phyloP scores from a whole-genome alignment of 208 protist species.

The Wallacemonas sp. region DNA sequence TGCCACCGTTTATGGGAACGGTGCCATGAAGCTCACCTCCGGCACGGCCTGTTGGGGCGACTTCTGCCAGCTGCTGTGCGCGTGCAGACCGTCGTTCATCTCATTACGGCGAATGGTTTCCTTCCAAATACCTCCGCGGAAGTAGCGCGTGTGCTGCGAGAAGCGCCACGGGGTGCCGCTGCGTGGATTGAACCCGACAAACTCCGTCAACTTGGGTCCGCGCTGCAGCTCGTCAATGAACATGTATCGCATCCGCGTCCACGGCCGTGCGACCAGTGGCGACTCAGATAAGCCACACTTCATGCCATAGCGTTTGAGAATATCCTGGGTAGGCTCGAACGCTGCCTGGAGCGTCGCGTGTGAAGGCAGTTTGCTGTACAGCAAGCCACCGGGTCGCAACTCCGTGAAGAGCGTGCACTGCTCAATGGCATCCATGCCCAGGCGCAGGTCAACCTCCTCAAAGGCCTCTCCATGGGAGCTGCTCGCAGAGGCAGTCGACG shows the following conservation, averaged over 20 bases:
- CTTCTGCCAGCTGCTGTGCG: slow-evolving; percentile 89
- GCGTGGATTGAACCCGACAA: slow-evolving; percentile 87
- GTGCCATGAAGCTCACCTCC: slow-evolving; percentile 77
- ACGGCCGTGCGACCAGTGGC: slow-evolving; percentile 78
- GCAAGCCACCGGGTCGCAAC: slow-evolving; percentile 77
- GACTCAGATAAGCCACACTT: slow-evolving; percentile 78
- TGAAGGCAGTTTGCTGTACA: slow-evolving; percentile 64
- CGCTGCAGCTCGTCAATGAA: slow-evolving; percentile 91
- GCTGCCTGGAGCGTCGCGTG: slow-evolving; percentile 31
- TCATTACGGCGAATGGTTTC: slow-evolving; percentile 86
- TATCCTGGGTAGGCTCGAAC: slow-evolving; percentile 53
- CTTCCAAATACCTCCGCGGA: slow-evolving; percentile 82
- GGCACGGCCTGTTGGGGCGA: slow-evolving; percentile 88
- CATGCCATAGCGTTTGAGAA: slow-evolving; percentile 76
- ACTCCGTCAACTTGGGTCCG: slow-evolving; percentile 81
- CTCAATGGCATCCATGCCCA: slow-evolving; percentile 87
- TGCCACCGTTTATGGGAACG: slow-evolving; percentile 50
- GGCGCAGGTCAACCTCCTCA: slow-evolving; percentile 65
- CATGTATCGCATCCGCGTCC: slow-evolving; percentile 87
- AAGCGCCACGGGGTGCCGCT: slow-evolving; percentile 86
- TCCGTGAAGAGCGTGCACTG: slow-evolving; percentile 84
- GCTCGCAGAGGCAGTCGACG: not conserved
- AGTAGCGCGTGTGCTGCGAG: slow-evolving; percentile 86
- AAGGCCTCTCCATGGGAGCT: not conserved
- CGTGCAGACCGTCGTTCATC: slow-evolving; percentile 86